Conservation (phyloP, 345 rosid species). For the Excoecaria agallocha region DNA sequence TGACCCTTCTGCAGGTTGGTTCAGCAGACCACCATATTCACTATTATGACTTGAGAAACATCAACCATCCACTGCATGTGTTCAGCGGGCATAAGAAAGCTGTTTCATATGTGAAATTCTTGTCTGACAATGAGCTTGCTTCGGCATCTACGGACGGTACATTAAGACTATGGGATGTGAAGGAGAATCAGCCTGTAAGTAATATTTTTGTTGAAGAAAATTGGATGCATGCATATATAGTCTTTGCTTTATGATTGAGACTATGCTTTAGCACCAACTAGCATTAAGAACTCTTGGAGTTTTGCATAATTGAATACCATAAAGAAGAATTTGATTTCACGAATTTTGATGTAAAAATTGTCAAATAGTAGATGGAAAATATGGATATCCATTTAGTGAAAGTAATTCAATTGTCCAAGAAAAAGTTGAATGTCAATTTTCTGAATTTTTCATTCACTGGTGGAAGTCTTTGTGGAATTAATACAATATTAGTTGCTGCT, state of each 20-base stretch:
- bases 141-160: slow-evolving; percentile 99
- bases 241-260: not conserved
- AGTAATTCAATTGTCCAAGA: too few species aligned
- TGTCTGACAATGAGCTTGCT: slow-evolving; percentile 90
- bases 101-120: slow-evolving; percentile 92
- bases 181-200: slow-evolving; percentile 79
- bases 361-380: not conserved
- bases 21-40: slow-evolving; percentile 96
- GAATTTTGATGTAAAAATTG: not conserved
- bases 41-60: slow-evolving; percentile 83
- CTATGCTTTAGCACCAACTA: not conserved
- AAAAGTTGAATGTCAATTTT: not conserved
- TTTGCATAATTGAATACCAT: not conserved
- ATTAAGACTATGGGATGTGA: slow-evolving; percentile 90
- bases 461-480: not conserved
- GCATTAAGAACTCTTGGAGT: not conserved
- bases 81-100: slow-evolving; percentile 91
- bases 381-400: not conserved
- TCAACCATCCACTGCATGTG: slow-evolving; percentile 80
- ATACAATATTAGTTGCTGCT: not conserved
- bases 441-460: not conserved
- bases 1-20: slow-evolving; percentile 65
- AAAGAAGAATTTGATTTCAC: not conserved
- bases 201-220: not conserved
- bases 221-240: not conserved